Evolutionary conservation across 306 rosid genomes (phyloP).

Genomic region (Boehmeria nivea): DNA sequence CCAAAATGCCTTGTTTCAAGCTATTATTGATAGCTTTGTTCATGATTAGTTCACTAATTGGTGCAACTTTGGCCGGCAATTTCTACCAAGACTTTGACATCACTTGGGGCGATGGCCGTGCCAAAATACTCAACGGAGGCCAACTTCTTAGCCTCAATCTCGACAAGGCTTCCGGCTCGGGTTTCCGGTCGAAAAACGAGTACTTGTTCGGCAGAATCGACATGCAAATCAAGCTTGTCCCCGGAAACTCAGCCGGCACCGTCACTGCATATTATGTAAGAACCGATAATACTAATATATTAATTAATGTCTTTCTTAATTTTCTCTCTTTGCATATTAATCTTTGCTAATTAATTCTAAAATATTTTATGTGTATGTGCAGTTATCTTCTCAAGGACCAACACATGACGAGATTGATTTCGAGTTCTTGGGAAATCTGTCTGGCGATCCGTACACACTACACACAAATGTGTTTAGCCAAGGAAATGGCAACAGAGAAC

Average conservation of each 20-base stretch:
- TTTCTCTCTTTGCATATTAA: neutral
- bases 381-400: slow-evolving; percentile 67
- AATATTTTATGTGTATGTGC: neutral
- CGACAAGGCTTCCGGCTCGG: slow-evolving; percentile 37
- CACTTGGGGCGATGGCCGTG: slow-evolving; percentile 26
- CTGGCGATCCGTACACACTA: slow-evolving; percentile 40
- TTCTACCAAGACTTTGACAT: slow-evolving; percentile 59
- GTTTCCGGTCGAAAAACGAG: slow-evolving; percentile 29
- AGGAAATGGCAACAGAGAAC: slow-evolving; percentile 42
- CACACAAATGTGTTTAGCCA: slow-evolving; percentile 40
- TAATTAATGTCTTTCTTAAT: neutral
- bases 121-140: slow-evolving; percentile 20
- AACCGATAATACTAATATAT: no score
- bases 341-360: neutral
- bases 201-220: slow-evolving; percentile 32
- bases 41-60: slow-evolving; percentile 11
- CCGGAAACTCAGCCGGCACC: slow-evolving; percentile 36
- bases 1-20: slow-evolving; percentile 18
- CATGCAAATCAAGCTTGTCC: slow-evolving; percentile 37
- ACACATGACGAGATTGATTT: slow-evolving; percentile 46
- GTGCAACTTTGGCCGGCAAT: slow-evolving; percentile 38
- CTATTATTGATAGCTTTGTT: neutral
- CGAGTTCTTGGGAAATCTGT: slow-evolving; percentile 42
- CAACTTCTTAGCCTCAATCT: slow-evolving; percentile 23
- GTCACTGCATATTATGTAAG: slow-evolving; percentile 35